phyloP scores from a whole-genome alignment of 2,329 filamentous ascomycete genomes.

The Xylariaceae sp. region DNA sequence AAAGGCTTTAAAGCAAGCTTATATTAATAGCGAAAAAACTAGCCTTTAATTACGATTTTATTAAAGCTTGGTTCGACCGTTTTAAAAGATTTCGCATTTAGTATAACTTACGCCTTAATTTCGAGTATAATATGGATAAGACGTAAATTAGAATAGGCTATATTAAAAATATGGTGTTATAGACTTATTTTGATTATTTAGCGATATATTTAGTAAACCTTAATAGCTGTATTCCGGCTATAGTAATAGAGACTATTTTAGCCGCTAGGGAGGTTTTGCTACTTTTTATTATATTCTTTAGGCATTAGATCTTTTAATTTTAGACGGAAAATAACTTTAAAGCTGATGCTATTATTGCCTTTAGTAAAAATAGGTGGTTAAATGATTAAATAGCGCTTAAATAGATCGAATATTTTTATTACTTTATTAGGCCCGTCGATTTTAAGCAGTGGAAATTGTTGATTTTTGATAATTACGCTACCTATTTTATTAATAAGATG shows the following conservation, averaged over 20 bases:
- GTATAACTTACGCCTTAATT: not conserved
- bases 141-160: too few species aligned
- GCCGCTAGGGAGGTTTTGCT: not conserved
- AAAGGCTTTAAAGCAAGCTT: too few species aligned
- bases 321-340: too few species aligned
- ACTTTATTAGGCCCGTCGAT: not conserved
- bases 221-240: not conserved
- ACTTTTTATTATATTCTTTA: not conserved
- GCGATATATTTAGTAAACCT: too few species aligned
- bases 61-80: not conserved
- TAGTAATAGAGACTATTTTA: not conserved
- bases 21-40: too few species aligned
- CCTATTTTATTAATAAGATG: not conserved
- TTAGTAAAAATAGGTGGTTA: too few species aligned
- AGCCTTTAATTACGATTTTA: too few species aligned
- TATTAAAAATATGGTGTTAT: too few species aligned
- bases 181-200: too few species aligned
- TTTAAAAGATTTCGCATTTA: not conserved
- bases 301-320: not conserved
- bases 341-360: too few species aligned
- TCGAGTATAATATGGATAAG: too few species aligned
- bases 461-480: not conserved
- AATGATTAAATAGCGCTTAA: not conserved
- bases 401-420: too few species aligned
- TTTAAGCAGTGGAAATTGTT: not conserved